A percentile compares a stretch with the other conserved stretches of the same genome.
Evolutionary conservation across 176 grass and related monocot species (phyloP).

Genomic region (Cenchrus americanus): DNA sequence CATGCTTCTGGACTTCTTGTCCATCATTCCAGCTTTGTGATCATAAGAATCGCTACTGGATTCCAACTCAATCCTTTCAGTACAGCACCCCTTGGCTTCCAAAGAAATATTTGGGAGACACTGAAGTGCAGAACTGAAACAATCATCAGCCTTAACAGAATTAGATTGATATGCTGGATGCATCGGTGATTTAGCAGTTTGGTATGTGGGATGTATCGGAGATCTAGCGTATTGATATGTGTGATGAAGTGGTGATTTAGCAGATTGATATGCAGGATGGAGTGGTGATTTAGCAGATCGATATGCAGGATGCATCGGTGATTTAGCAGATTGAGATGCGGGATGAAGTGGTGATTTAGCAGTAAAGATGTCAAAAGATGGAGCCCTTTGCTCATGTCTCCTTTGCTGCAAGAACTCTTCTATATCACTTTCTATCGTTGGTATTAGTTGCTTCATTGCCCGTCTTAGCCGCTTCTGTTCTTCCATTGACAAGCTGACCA

Average conservation of each 20-base stretch:
- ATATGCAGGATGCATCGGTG: constrained; percentile 34
- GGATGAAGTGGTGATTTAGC: constrained; percentile 39
- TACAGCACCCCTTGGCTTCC: constrained; percentile 7
- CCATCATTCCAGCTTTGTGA: constrained; percentile 36
- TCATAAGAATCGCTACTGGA: constrained; percentile 29
- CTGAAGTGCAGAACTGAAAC: constrained; percentile 43
- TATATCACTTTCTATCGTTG: constrained; percentile 72
- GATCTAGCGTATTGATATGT: constrained; percentile 10
- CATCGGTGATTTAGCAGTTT: constrained; percentile 23
- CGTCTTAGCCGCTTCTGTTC: constrained; percentile 77
- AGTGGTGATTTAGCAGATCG: constrained; percentile 25
- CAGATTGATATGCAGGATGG: constrained; percentile 3
- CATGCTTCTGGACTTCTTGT: constrained; percentile 30
- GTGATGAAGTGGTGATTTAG: constrained; percentile 5
- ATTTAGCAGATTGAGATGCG: constrained; percentile 20
- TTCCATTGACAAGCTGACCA: constrained; percentile 78
- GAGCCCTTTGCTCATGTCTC: constrained; percentile 61
- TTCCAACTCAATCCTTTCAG: constrained; percentile 30
- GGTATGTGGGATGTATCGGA: background rate
- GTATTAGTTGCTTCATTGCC: constrained; percentile 71
- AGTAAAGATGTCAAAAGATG: constrained; percentile 58
- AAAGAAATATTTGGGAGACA: constrained; percentile 23
- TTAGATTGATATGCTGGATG: constrained; percentile 37
- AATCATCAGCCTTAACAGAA: constrained; percentile 38
- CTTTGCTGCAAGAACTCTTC: constrained; percentile 80